Evolutionary conservation across 352 stramenopile genomes (phyloP), one percentile per base, ranked within the genome.

Genomic region (Pythium inflatum): DNA sequence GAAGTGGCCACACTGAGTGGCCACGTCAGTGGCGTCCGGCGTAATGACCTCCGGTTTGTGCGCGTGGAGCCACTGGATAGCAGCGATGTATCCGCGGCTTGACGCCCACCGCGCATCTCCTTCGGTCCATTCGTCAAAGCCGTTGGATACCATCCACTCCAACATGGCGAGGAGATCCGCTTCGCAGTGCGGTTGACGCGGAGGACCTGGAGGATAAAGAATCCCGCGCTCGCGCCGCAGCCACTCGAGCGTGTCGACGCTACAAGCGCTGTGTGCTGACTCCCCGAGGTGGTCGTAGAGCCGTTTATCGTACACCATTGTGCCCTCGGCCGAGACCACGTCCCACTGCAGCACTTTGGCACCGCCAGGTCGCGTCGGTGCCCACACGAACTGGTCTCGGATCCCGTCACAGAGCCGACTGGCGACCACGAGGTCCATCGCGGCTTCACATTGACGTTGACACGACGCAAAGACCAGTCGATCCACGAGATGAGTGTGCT

Each of bases 41-140:
- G 36, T 50, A 11, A 49, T 7, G 14, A 14, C 22, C 55, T 83
- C 63, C 27, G 81, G 72, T 46, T 71, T 75, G 30, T 76, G 54
- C 30, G 79, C 70, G 49, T 75, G 82, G 13, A 57, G 38, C 56
- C 56, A 66, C 31, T 57, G 58, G 12, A 57, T 14, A 3, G 30
- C 30, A 27, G 33, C 3, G 2, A 57, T 11, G 20, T 18, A 57
- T 28, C 30, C 45, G 7, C 41, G 4, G 7, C 41, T 20, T 24
- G 53, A 33, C 3, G 56, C 40, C 8, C 30, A 43, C 8, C 7
- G 24, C 36, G 9, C 16, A 5, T 62, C 38, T 34, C 38, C 54
- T 2, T 2, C 22, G 6, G 1, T 28, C 54, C 34, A 62, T 14
- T 16, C 36, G 7, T 49, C 34, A 24, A 49, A 22, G 14, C 20